Conservation (phyloP, 306 rosid species). For the Prinsepia uniflora region DNA sequence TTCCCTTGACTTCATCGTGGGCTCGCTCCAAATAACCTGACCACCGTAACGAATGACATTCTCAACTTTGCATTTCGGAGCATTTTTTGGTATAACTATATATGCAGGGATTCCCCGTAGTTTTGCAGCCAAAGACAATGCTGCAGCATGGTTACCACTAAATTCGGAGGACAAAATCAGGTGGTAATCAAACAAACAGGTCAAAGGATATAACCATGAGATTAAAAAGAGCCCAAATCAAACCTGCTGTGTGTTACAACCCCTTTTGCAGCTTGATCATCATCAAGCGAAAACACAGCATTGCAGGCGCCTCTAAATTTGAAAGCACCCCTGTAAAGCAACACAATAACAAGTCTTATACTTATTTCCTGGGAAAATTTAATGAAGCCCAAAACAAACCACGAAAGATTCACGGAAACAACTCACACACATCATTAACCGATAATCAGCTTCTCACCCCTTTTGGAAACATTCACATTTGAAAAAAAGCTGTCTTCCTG, state of each 20-base stretch:
- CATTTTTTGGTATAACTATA: constrained; percentile 70
- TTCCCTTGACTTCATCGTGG: constrained; percentile 65
- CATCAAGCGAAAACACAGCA: constrained; percentile 76
- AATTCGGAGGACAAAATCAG: constrained; percentile 38
- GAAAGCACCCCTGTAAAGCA: constrained; percentile 63
- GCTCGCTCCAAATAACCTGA: constrained; percentile 66
- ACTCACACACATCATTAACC: background rate
- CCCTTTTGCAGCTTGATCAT: constrained; percentile 74
- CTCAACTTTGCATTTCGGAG: constrained; percentile 83
- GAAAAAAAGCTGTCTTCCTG: constrained; percentile 73
- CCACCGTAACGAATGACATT: constrained; percentile 82
- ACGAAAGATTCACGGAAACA: background rate
- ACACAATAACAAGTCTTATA: constrained; percentile 14
- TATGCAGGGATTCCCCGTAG: constrained; percentile 80
- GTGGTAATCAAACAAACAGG: constrained; percentile 16
- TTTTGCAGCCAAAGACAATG: constrained; percentile 92
- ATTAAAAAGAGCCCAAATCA: constrained; percentile 21
- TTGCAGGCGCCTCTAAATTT: constrained; percentile 93
- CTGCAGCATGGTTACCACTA: constrained; percentile 98
- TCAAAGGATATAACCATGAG: background rate
- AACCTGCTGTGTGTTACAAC: constrained; percentile 97
- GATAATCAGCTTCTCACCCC: constrained; percentile 50
- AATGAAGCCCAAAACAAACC: background rate
- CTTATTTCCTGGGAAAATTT: background rate
- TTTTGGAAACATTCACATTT: constrained; percentile 87